Percentiles rank a stretch among this genome's conserved stretches.
These are phyloP conservation scores for Euclidium syriacum DNA, from an alignment of 345 rosid species.

Conservation along the genomic window DNA sequence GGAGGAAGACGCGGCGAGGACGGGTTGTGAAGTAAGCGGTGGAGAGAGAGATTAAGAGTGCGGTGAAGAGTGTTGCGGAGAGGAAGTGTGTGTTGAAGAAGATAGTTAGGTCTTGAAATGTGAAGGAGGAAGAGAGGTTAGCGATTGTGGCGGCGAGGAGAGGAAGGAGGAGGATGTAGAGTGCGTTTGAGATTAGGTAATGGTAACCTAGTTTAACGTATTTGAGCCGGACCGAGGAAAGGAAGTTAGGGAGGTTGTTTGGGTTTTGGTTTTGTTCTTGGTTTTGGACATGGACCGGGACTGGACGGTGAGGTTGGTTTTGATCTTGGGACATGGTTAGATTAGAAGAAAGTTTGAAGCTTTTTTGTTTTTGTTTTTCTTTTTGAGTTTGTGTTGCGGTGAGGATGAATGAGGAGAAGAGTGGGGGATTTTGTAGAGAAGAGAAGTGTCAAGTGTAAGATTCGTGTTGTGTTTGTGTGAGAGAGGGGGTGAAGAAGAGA, in stretches of 20 bases:
- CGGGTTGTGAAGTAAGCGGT: slow-evolving; percentile 71
- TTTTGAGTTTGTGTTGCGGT: neutral
- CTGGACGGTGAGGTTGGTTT: slow-evolving; percentile 10
- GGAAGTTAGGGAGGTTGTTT: slow-evolving; percentile 67
- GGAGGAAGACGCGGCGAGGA: slow-evolving; percentile 62
- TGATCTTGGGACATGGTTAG: slow-evolving; percentile 1
- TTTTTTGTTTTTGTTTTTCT: neutral
- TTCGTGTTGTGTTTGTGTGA: neutral
- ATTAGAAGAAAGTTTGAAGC: neutral
- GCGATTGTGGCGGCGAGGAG: slow-evolving; percentile 40
- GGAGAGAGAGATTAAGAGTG: slow-evolving; percentile 45
- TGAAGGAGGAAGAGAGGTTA: slow-evolving; percentile 50
- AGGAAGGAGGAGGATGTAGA: slow-evolving; percentile 55
- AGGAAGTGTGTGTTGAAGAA: slow-evolving; percentile 59
- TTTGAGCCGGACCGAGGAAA: slow-evolving; percentile 62
- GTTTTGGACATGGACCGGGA: slow-evolving; percentile 32
- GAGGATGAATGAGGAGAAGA: slow-evolving; percentile 11
- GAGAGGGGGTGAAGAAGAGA: neutral
- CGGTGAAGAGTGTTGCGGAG: slow-evolving; percentile 42
- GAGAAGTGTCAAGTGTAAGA: slow-evolving; percentile 18
- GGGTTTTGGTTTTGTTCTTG: slow-evolving; percentile 14
- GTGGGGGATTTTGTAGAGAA: slow-evolving; percentile 11
- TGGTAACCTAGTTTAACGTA: slow-evolving; percentile 85
- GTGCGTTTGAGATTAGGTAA: slow-evolving; percentile 71
- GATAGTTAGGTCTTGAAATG: slow-evolving; percentile 34